phyloP scores from a whole-genome alignment of 768 basidiomycete genomes.

The Boletus sp. region DNA sequence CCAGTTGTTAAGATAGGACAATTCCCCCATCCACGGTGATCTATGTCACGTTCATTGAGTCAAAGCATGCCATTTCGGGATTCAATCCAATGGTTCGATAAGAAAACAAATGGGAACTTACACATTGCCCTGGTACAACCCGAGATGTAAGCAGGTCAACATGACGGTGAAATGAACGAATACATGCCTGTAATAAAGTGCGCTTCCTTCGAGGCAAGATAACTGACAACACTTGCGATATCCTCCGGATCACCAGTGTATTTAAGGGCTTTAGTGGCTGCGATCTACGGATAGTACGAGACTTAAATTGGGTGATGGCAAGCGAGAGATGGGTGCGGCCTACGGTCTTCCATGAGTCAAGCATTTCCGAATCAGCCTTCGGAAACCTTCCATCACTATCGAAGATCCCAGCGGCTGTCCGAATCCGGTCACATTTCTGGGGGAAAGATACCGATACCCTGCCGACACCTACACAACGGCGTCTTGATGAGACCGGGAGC shows the following conservation, averaged over 20 bases:
- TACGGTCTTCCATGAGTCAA: not conserved
- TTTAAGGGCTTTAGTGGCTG: slow-evolving; percentile 6
- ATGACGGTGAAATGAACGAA: not conserved
- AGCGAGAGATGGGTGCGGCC: not conserved
- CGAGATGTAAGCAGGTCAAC: not conserved
- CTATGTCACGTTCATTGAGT: no score
- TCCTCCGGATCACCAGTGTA: not conserved
- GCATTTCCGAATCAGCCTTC: not conserved
- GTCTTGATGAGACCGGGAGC: slow-evolving; percentile 34
- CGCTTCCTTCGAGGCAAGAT: not conserved
- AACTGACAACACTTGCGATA: not conserved
- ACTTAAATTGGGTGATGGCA: not conserved
- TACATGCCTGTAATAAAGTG: slow-evolving; percentile 32
- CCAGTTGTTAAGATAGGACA: no score
- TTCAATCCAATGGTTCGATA: not conserved
- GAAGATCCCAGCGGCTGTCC: not conserved
- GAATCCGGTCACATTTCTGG: not conserved
- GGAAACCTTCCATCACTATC: not conserved
- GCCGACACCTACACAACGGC: slow-evolving; percentile 20
- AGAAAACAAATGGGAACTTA: slow-evolving; percentile 1
- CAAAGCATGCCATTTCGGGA: no score
- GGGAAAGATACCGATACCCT: not conserved
- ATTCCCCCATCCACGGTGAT: no score
- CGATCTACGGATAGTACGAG: not conserved
- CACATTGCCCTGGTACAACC: slow-evolving; percentile 8